phyloP scores from a whole-genome alignment of 768 basidiomycete species.

The Astraeus odoratus region DNA sequence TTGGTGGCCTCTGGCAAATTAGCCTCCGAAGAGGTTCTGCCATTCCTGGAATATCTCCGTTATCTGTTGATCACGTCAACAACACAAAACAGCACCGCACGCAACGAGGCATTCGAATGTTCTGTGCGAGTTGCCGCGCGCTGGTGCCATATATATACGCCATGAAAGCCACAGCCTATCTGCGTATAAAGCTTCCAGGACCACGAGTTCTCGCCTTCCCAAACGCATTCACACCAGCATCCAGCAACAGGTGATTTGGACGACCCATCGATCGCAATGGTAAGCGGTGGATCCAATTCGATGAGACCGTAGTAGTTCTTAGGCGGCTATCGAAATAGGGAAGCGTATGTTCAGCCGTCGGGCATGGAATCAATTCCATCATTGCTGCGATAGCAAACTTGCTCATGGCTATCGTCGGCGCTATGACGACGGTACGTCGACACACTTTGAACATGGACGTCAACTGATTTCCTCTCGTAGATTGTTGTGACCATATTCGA shows the following conservation, averaged over 20 bases:
- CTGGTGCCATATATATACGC: neutral
- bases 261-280: neutral
- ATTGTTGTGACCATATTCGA: conserved; percentile 61
- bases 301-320: neutral
- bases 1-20: too few relatives aligned
- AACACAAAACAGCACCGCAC: neutral
- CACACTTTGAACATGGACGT: neutral
- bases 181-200: neutral
- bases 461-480: conserved; percentile 27
- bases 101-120: neutral
- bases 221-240: neutral
- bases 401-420: conserved; percentile 44
- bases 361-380: conserved; percentile 48
- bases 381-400: conserved; percentile 56
- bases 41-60: neutral
- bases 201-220: neutral
- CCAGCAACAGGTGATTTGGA: neutral
- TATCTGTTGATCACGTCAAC: neutral
- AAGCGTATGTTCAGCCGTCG: conserved; percentile 58
- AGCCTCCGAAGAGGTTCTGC: too few relatives aligned
- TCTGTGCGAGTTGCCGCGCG: neutral
- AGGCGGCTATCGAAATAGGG: conserved; percentile 32
- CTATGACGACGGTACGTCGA: conserved; percentile 48
- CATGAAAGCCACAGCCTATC: neutral
- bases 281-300: neutral